Evolutionary conservation across 345 rosid genomes (phyloP).

Genomic region (Citrus hindsii): DNA sequence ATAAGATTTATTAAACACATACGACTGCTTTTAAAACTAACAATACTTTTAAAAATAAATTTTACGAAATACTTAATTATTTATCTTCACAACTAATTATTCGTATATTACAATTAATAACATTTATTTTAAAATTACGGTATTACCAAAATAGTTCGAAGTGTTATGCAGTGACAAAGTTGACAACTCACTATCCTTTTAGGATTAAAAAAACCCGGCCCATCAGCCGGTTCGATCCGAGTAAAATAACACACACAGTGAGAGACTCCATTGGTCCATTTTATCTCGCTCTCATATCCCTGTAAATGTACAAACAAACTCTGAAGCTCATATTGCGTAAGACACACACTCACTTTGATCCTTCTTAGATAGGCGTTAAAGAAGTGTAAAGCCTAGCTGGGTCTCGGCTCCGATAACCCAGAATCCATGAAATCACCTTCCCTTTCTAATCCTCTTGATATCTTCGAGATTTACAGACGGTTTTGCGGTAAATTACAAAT

Average conservation of each 20-base stretch:
- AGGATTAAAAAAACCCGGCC: not conserved
- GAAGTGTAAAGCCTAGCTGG: not conserved
- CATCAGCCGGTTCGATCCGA: not conserved
- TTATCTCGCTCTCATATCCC: not conserved
- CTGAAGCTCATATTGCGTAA: not conserved
- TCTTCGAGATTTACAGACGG: slow-evolving; percentile 56
- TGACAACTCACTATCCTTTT: too few relatives aligned
- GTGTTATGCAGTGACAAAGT: too few relatives aligned
- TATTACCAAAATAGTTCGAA: too few relatives aligned
- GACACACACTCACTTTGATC: not conserved
- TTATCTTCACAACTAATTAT: too few relatives aligned
- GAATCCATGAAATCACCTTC: slow-evolving; percentile 41
- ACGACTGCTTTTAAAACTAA: too few relatives aligned
- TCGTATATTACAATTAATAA: too few relatives aligned
- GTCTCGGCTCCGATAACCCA: not conserved
- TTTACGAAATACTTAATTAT: too few relatives aligned
- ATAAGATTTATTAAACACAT: too few relatives aligned
- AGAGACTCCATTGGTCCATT: too few relatives aligned
- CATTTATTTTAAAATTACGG: fast-evolving
- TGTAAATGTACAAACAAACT: not conserved
- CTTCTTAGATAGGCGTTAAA: not conserved
- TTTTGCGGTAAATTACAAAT: slow-evolving; percentile 40
- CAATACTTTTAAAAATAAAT: too few relatives aligned
- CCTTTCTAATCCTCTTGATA: slow-evolving; percentile 36
- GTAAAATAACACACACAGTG: not conserved